A percentile compares a stretch with the other conserved stretches of the same genome.
Conservation (phyloP, 139 green algal genomes). For the Yamagishiella unicocca region DNA sequence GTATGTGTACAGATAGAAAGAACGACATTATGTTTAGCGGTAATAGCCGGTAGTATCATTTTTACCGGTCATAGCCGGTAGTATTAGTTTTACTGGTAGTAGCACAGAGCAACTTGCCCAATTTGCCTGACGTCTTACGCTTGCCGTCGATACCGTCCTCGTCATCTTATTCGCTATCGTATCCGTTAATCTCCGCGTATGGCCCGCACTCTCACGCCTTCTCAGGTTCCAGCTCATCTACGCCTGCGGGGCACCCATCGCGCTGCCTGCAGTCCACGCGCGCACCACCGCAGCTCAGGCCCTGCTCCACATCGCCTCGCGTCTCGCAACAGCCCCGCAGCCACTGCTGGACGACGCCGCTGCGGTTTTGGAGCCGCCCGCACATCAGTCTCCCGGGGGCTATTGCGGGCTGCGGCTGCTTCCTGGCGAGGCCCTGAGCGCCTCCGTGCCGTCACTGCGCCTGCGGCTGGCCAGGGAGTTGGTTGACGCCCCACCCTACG, state of each 20-base stretch:
- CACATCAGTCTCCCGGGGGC: not conserved
- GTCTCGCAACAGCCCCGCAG: not conserved
- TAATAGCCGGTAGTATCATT: too few species aligned
- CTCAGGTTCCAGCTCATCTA: conserved; percentile 70
- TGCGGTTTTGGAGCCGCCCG: not conserved
- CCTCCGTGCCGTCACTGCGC: not conserved
- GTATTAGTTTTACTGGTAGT: too few species aligned
- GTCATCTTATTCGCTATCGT: not conserved
- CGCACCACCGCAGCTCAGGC: conserved; percentile 50
- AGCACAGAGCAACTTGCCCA: too few species aligned
- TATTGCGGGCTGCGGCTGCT: conserved; percentile 65
- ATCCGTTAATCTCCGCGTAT: not conserved
- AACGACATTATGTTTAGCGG: too few species aligned
- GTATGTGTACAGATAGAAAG: too few species aligned
- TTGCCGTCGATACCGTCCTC: not conserved
- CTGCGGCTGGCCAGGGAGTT: conserved; percentile 43
- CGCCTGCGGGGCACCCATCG: conserved; percentile 43
- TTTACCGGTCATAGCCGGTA: too few species aligned
- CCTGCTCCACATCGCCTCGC: conserved; percentile 51
- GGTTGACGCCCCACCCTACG: conserved; percentile 51
- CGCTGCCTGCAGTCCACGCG: conserved; percentile 28
- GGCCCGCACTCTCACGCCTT: not conserved
- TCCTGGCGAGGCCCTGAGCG: conserved; percentile 49
- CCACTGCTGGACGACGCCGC: not conserved
- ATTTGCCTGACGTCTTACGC: too few species aligned